phyloP scores from a whole-genome alignment of 2,329 filamentous ascomycete species.

The Aspergillus calidoustus region DNA sequence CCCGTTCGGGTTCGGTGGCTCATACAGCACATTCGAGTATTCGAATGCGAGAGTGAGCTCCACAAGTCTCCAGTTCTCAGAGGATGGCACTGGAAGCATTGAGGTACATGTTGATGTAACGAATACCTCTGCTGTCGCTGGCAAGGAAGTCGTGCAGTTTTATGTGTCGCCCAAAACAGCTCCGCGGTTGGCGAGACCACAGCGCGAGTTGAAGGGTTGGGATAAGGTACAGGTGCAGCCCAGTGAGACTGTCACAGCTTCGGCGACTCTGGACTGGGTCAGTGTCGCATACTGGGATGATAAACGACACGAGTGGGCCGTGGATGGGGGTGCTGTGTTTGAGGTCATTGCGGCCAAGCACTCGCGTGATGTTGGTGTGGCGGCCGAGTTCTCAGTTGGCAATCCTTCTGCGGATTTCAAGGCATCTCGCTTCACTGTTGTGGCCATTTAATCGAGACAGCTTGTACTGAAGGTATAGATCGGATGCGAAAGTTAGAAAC shows the following conservation, averaged over 20 bases:
- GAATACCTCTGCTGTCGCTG: background rate
- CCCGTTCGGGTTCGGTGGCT: constrained; percentile 4
- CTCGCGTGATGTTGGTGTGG: constrained; percentile 1
- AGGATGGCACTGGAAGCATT: background rate
- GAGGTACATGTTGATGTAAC: constrained; percentile 5
- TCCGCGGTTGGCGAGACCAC: background rate
- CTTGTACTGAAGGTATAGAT: background rate
- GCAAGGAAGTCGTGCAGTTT: constrained; percentile 8
- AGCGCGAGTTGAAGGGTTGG: constrained; percentile 1
- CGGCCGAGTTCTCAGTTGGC: background rate
- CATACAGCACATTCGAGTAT: constrained; percentile 11
- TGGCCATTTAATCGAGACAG: background rate
- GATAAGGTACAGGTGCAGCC: background rate
- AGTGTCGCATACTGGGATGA: constrained; percentile 1
- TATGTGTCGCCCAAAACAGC: background rate
- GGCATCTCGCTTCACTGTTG: background rate
- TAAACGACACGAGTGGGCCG: background rate
- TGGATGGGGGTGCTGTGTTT: constrained; percentile 3
- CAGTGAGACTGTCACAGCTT: constrained; percentile 1
- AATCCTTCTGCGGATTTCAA: background rate
- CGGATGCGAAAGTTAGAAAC: background rate
- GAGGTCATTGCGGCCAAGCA: constrained; percentile 5
- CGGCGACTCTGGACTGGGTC: background rate
- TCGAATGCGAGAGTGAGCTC: background rate
- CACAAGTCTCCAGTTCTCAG: background rate